phyloP scores from a whole-genome alignment of 176 grass and related monocot genomes.

The barley (Hordeum vulgare) region MorexV3_pseudomolecules_assembly NC_058519.1:610672433-610672932 shows the following conservation, averaged over 20 bases:
- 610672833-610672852: slow-evolving; percentile 67
- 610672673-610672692: not conserved
- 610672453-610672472: too few relatives aligned
- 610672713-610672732: not conserved
- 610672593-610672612: too few relatives aligned
- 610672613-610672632: too few relatives aligned
- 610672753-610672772: slow-evolving; percentile 55
- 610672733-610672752: slow-evolving; percentile 2
- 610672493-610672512: too few relatives aligned
- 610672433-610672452: too few relatives aligned
- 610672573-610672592: too few relatives aligned
- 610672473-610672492: too few relatives aligned
- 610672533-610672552: too few relatives aligned
- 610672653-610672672: not conserved
- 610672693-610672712: not conserved
- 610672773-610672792: slow-evolving; percentile 73
- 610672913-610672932: not conserved
- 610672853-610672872: not conserved
- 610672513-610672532: too few relatives aligned
- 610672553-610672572: too few relatives aligned
- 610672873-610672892: not conserved
- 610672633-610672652: not conserved
- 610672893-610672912: not conserved
- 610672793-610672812: slow-evolving; percentile 68
- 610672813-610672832: slow-evolving; percentile 61